These are phyloP conservation scores for Toxicodendron radicans DNA, from an alignment of 345 rosid genomes.

Conservation along the genomic window DNA sequence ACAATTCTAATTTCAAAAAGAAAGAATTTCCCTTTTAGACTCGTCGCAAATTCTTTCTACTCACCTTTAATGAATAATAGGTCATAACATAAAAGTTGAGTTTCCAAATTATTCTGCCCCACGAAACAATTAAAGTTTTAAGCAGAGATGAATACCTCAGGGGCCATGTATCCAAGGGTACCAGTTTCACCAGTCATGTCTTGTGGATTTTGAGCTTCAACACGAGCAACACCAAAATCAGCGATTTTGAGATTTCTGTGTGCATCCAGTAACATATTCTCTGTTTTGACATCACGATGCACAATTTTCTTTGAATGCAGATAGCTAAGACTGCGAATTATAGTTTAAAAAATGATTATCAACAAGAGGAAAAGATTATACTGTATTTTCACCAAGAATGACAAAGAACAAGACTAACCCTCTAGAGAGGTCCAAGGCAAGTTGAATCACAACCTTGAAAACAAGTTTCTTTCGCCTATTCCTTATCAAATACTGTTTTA, in stretches of 20 bases:
- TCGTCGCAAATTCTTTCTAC: neutral
- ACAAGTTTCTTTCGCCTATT: slow-evolving; percentile 78
- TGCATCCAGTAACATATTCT: slow-evolving; percentile 79
- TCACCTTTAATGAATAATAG: neutral
- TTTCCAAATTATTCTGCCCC: slow-evolving; percentile 1
- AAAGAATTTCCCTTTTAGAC: neutral
- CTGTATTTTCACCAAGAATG: neutral
- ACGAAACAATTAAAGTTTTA: neutral
- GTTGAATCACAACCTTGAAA: slow-evolving; percentile 67
- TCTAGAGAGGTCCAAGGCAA: slow-evolving; percentile 86
- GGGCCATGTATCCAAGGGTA: slow-evolving; percentile 97
- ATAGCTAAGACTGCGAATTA: slow-evolving; percentile 73
- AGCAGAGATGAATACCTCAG: slow-evolving; percentile 63
- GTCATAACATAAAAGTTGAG: neutral
- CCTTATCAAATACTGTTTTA: slow-evolving; percentile 72
- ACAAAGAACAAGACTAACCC: slow-evolving; percentile 49
- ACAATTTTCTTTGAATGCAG: slow-evolving; percentile 87
- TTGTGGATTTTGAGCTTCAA: slow-evolving; percentile 89
- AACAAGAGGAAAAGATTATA: neutral
- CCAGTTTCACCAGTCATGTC: slow-evolving; percentile 99
- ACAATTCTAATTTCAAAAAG: neutral
- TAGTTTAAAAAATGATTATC: slow-evolving; percentile 1
- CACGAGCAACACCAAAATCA: slow-evolving; percentile 97
- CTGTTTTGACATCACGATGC: slow-evolving; percentile 95
- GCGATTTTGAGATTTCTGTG: slow-evolving; percentile 74